These are phyloP conservation scores for Ophiostoma pallidulum DNA, from an alignment of 2,329 filamentous ascomycete genomes.

Conservation along the genomic window DNA sequence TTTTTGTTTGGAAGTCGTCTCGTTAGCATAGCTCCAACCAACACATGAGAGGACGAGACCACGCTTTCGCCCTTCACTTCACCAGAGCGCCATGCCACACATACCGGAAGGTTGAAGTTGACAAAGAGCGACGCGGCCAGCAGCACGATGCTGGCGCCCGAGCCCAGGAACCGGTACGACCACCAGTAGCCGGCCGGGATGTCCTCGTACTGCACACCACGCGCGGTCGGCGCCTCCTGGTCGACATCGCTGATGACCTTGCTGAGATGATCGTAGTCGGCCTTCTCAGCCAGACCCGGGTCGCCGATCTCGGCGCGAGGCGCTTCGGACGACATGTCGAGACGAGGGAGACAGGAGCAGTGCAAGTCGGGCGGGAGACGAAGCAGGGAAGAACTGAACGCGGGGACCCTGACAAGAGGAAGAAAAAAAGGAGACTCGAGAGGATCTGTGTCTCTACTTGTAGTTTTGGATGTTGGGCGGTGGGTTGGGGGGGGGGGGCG, in stretches of 20 bases:
- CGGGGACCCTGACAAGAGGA: no score
- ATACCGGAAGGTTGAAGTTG: constrained; percentile 8
- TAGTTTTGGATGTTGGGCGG: no score
- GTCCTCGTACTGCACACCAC: constrained; percentile 9
- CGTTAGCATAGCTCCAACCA: background rate
- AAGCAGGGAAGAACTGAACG: no score
- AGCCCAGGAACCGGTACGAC: constrained; percentile 12
- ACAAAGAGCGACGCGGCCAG: constrained; percentile 10
- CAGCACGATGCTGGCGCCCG: constrained; percentile 7
- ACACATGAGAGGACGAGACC: background rate
- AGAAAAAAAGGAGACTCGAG: no score
- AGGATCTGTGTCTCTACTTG: no score
- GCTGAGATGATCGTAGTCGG: constrained; percentile 1
- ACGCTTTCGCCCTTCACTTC: background rate
- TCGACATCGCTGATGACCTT: background rate
- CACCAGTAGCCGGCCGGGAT: constrained; percentile 14
- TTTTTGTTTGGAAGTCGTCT: background rate
- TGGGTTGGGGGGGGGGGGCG: no score
- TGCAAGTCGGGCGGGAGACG: no score
- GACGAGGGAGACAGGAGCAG: background rate
- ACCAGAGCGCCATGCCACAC: background rate
- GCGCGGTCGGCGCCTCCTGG: constrained; percentile 5
- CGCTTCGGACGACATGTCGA: constrained; percentile 2
- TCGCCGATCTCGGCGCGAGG: constrained; percentile 2
- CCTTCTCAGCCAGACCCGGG: constrained; percentile 3